Evolutionary conservation across 164 flowering plant species (phyloP), one percentile per base, ranked within the genome.

Genomic region (Hamamelis virginiana): DNA sequence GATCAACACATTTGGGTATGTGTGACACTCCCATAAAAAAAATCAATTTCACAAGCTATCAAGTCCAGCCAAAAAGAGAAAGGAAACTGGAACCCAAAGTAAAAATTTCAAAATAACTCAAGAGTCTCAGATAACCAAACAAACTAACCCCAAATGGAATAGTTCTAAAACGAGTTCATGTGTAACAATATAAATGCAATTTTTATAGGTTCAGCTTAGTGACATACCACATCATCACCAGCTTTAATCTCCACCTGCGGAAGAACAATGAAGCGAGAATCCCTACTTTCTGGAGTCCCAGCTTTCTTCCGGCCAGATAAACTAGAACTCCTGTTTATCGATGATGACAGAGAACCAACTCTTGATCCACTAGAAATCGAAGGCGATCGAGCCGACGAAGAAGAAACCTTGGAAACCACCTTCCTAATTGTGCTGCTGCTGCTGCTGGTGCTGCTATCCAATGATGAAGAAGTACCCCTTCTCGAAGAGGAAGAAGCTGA

Each of bases 191-290:
- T 14, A 23, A 18, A 61, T 15, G 27, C n/a, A n/a, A n/a, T n/a
- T 15, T 21, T 19, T n/a, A 43, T 21, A 44, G 38, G 43, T 1
- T 21, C 12, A 21, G 9, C 19, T 25, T 26, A 26, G 47, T 46
- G 14, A 53, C 91, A 74, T 81, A 96, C 99, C 94, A 90, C 84
- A 79, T 91, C 97, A 83, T 93, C 98, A 44, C 95, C 84, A 58
- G 88, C 98, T 86, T 88, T 93, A 52, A 82, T 75, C 77, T 95
- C 99, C 79, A 93, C 95, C 73, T 93, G 90, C 5, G 99, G 99
- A 53, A 96, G 94, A 79, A 87, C 79, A 68, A 93, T 86, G 64
- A 91, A 81, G 26, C 91, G 87, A 66, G 99, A 90, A 80, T 92
- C 98, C 73, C 88, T 78, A 74, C 88, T 83, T 48, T 91, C 95